phyloP scores from a whole-genome alignment of 805 yeast genomes.

The Millerago galiae region DNA sequence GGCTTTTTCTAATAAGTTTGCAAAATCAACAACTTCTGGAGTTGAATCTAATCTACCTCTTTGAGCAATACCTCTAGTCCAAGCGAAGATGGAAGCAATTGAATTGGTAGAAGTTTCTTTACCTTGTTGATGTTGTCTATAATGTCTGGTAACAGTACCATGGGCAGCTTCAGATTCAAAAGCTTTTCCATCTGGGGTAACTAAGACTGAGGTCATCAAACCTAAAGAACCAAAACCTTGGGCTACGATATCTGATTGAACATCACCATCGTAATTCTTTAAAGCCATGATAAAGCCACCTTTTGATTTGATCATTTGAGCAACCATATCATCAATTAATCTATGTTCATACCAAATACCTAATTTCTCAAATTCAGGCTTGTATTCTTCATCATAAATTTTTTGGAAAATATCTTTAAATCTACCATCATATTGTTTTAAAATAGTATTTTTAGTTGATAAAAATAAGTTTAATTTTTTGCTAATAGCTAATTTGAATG shows the following conservation, averaged over 20 bases:
- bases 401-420: conserved; percentile 76
- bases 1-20: conserved; percentile 55
- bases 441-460: conserved; percentile 75
- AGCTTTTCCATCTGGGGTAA: conserved; percentile 83
- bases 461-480: conserved; percentile 59
- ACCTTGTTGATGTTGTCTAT: conserved; percentile 75
- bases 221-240: conserved; percentile 85
- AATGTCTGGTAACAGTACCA: conserved; percentile 84
- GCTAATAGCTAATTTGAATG: conserved; percentile 66
- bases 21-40: conserved; percentile 64
- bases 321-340: conserved; percentile 83
- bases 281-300: conserved; percentile 79
- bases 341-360: conserved; percentile 76
- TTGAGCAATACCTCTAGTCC: conserved; percentile 80
- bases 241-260: conserved; percentile 78
- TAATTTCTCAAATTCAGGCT: conserved; percentile 46
- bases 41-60: conserved; percentile 74
- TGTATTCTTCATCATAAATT: conserved; percentile 53
- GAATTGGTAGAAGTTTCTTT: conserved; percentile 81
- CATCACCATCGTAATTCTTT: conserved; percentile 85
- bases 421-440: conserved; percentile 77
- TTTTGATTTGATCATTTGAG: conserved; percentile 79
- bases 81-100: conserved; percentile 79
- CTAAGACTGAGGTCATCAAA: conserved; percentile 75
- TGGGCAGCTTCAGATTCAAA: conserved; percentile 85